Percentiles rank a stretch among this genome's conserved stretches.
Evolutionary conservation across 2,329 filamentous ascomycete species (phyloP).

Genomic region (Delphinella strobiligena): DNA sequence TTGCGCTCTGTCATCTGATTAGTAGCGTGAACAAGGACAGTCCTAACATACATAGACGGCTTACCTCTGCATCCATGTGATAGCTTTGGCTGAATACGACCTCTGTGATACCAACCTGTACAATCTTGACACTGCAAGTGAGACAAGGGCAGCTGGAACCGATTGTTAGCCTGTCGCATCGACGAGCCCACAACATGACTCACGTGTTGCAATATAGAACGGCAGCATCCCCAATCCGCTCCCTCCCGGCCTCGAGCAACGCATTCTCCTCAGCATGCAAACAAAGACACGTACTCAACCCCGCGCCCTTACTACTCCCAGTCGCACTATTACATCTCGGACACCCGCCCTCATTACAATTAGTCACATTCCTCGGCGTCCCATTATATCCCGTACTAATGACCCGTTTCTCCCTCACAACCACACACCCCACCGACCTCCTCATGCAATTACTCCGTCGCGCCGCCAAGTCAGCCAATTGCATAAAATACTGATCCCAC

Average conservation of each 20-base stretch:
- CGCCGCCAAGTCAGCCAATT: constrained; percentile 80
- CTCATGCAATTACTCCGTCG: constrained; percentile 98
- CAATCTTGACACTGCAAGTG: constrained; percentile 97
- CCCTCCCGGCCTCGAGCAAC: constrained; percentile 81
- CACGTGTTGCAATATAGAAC: constrained; percentile 84
- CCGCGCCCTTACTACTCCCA: constrained; percentile 51
- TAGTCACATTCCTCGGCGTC: constrained; percentile 76
- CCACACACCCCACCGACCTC: constrained; percentile 82
- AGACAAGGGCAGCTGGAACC: constrained; percentile 81
- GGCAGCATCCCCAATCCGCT: constrained; percentile 70
- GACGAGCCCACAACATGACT: too few species aligned
- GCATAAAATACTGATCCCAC: constrained; percentile 99
- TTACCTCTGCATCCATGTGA: constrained; percentile 72
- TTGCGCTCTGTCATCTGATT: constrained; percentile 45
- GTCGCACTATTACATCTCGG: constrained; percentile 68
- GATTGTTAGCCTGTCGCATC: too few species aligned
- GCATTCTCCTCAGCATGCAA: constrained; percentile 99
- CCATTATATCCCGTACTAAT: constrained; percentile 96
- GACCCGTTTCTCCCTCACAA: constrained; percentile 75
- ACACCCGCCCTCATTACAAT: constrained; percentile 90
- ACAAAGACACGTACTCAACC: constrained; percentile 78
- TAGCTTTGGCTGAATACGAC: constrained; percentile 92
- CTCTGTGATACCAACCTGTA: constrained; percentile 88
- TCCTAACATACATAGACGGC: constrained; percentile 7
- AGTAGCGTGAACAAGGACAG: not conserved